phyloP scores from a whole-genome alignment of 179 eudicot genomes.

The Kewa caespitosa region DNA sequence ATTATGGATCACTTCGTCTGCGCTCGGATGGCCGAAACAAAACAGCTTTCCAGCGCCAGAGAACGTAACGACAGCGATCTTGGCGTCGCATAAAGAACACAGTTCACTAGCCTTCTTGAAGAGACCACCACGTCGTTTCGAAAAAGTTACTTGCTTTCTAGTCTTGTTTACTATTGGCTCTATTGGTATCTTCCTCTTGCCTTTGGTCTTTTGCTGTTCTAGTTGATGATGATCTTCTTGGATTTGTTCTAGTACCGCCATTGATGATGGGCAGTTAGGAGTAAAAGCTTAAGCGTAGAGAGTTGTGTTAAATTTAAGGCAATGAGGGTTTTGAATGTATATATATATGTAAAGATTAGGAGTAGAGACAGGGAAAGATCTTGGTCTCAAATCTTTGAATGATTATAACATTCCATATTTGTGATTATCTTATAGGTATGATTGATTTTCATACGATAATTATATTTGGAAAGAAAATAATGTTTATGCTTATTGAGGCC shows the following conservation, averaged over 20 bases:
- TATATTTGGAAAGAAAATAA: too few relatives aligned
- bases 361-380: too few relatives aligned
- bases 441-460: too few relatives aligned
- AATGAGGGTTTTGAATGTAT: too few relatives aligned
- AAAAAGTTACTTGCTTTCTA: slow-evolving; percentile 6
- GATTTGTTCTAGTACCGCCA: background rate
- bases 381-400: too few relatives aligned
- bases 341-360: too few relatives aligned
- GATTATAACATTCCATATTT: too few relatives aligned
- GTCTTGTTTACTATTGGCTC: background rate
- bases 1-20: background rate
- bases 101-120: slow-evolving; percentile 10
- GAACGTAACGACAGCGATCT: background rate
- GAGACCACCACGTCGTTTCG: slow-evolving; percentile 1
- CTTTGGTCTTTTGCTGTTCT: background rate
- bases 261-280: background rate
- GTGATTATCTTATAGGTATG: too few relatives aligned
- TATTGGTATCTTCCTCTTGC: background rate
- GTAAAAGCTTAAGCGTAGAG: too few relatives aligned
- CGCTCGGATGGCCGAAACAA: background rate
- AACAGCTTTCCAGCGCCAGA: slow-evolving; percentile 9
- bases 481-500: too few relatives aligned
- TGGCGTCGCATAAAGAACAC: background rate
- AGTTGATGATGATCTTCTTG: background rate
- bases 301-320: too few relatives aligned